These are phyloP conservation scores for Wickerhamiella sergipiensis DNA, from an alignment of 805 yeast species.

Conservation along the genomic window DNA sequence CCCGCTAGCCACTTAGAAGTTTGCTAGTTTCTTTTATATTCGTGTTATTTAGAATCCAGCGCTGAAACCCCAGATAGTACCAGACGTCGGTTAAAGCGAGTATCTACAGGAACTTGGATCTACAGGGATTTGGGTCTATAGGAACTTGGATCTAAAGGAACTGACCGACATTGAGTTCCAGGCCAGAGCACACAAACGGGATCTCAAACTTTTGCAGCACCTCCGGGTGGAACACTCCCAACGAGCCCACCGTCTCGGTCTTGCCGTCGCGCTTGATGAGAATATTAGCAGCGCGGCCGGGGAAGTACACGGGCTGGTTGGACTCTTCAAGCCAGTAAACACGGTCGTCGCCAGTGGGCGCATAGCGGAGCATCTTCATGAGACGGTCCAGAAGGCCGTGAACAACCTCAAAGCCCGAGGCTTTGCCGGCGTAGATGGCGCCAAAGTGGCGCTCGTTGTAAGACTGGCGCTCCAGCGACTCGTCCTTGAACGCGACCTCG, in stretches of 20 bases:
- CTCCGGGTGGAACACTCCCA: constrained; percentile 94
- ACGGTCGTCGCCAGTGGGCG: constrained; percentile 54
- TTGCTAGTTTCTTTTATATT: background rate
- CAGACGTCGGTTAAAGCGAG: too few relatives aligned
- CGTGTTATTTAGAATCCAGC: too few relatives aligned
- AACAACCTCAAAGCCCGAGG: constrained; percentile 85
- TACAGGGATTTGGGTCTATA: too few relatives aligned
- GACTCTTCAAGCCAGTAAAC: constrained; percentile 38
- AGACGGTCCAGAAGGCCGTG: constrained; percentile 91
- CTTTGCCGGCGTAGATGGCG: constrained; percentile 87
- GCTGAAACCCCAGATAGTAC: too few relatives aligned
- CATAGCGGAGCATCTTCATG: constrained; percentile 90
- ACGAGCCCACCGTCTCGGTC: constrained; percentile 38
- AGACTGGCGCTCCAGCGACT: constrained; percentile 72
- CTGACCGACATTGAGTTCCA: constrained; percentile 80
- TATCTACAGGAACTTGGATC: too few relatives aligned
- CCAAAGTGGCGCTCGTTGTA: constrained; percentile 89
- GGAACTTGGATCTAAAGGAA: constrained; percentile 34
- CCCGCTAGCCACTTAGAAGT: background rate
- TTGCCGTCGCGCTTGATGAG: constrained; percentile 36
- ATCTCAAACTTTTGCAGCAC: constrained; percentile 77
- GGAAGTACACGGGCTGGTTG: constrained; percentile 57
- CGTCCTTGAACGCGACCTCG: constrained; percentile 81
- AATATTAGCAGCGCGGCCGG: constrained; percentile 92
- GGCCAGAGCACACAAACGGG: constrained; percentile 84